Percentiles rank a stretch among this genome's conserved stretches.
Evolutionary conservation across 2,329 filamentous ascomycete genomes (phyloP).

Genomic region (Monosporascus sp.): DNA sequence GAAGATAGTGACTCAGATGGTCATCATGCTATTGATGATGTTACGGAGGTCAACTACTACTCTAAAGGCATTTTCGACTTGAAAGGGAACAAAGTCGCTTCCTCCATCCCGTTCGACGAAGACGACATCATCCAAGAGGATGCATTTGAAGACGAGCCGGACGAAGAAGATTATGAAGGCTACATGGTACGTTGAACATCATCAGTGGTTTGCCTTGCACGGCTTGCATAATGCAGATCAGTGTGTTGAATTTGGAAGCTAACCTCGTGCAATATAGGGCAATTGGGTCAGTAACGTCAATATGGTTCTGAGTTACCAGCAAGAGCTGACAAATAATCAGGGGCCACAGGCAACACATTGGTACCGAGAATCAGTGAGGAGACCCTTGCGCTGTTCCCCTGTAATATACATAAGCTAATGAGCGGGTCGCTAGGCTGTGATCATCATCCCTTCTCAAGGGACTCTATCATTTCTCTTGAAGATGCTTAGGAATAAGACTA

Average conservation of each 20-base stretch:
- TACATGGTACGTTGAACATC: conserved; percentile 20
- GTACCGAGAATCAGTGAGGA: conserved; percentile 9
- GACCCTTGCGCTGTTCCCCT: neutral
- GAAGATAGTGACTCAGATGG: conserved; percentile 5
- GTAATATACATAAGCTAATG: neutral
- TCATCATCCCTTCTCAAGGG: conserved; percentile 9
- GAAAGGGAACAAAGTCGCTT: conserved; percentile 15
- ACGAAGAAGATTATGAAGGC: conserved; percentile 20
- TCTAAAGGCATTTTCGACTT: conserved; percentile 24
- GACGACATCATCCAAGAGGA: conserved; percentile 16
- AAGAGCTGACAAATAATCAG: conserved; percentile 3
- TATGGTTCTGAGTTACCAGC: neutral
- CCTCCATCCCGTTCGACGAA: conserved; percentile 11
- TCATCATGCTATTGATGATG: conserved; percentile 10
- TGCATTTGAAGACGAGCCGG: conserved; percentile 12
- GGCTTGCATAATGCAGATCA: no score
- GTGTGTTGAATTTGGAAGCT: neutral
- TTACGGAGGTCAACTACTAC: conserved; percentile 4
- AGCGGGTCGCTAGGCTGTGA: conserved; percentile 4
- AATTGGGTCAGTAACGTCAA: neutral
- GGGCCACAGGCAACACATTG: neutral
- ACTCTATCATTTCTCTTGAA: conserved; percentile 1
- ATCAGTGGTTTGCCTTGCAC: no score
- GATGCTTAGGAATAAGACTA: neutral
- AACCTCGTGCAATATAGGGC: neutral